Conservation (phyloP, 1,139 yeast species). For the Blastobotrys persicus region DNA sequence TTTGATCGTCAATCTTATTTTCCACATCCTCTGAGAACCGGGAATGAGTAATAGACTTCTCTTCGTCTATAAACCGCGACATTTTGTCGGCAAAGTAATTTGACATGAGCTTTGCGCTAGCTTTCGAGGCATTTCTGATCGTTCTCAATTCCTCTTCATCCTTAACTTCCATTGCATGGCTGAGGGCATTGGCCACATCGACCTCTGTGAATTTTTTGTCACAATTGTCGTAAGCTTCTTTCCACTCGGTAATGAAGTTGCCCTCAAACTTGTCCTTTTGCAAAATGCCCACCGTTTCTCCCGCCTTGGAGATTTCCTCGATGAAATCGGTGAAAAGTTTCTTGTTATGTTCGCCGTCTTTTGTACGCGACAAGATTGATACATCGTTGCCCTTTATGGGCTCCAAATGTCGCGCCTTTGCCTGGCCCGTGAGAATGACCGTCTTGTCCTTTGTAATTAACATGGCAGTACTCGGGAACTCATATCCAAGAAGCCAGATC, state of each 20-base stretch:
- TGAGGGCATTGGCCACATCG: slow-evolving; percentile 58
- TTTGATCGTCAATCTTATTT: slow-evolving; percentile 72
- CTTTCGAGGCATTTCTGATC: slow-evolving; percentile 68
- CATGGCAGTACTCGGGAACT: slow-evolving; percentile 86
- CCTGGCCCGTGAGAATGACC: slow-evolving; percentile 72
- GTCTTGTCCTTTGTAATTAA: slow-evolving; percentile 61
- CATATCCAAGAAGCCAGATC: slow-evolving; percentile 91
- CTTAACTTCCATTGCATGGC: slow-evolving; percentile 65
- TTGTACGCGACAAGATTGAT: slow-evolving; percentile 73
- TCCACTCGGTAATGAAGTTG: slow-evolving; percentile 74
- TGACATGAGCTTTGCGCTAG: slow-evolving; percentile 74
- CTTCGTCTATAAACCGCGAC: slow-evolving; percentile 86
- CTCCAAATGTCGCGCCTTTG: slow-evolving; percentile 79
- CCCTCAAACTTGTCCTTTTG: slow-evolving; percentile 78
- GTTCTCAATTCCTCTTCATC: slow-evolving; percentile 74
- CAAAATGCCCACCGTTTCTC: slow-evolving; percentile 59
- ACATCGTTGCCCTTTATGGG: slow-evolving; percentile 54
- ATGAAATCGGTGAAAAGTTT: slow-evolving; percentile 62
- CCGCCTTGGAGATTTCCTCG: slow-evolving; percentile 46
- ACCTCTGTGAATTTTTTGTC: slow-evolving; percentile 38
- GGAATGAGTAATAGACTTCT: slow-evolving; percentile 67
- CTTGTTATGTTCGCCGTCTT: slow-evolving; percentile 75
- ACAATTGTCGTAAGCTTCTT: slow-evolving; percentile 36
- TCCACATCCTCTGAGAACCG: slow-evolving; percentile 76
- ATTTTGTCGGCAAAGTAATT: slow-evolving; percentile 82